phyloP scores from a whole-genome alignment of 2,329 filamentous ascomycete species.

The Colletotrichum aenigma region DNA sequence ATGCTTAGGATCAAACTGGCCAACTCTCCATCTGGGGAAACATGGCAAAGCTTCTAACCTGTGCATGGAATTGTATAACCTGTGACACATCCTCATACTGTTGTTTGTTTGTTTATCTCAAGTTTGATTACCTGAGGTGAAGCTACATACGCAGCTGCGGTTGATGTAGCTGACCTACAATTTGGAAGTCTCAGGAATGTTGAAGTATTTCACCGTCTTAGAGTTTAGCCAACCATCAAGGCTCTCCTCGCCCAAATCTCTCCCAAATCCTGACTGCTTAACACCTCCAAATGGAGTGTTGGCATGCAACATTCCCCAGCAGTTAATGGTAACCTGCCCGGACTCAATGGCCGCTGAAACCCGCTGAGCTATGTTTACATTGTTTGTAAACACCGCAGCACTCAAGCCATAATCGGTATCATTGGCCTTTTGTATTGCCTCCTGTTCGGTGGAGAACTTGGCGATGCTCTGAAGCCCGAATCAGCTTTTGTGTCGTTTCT shows the following conservation, averaged over 20 bases:
- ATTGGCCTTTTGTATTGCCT: neutral
- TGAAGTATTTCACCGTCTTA: neutral
- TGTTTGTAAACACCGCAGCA: neutral
- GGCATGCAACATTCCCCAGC: neutral
- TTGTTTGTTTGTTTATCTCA: neutral
- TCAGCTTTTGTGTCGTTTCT: neutral
- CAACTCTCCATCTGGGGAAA: neutral
- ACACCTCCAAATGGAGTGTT: neutral
- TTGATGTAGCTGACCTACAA: neutral
- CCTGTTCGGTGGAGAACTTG: neutral
- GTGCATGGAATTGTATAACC: neutral
- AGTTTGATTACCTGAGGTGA: neutral
- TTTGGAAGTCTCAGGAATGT: neutral
- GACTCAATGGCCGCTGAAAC: neutral
- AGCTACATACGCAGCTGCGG: neutral
- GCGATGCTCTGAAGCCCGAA: neutral
- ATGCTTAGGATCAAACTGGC: neutral
- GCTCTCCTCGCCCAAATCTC: neutral
- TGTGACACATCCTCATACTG: neutral
- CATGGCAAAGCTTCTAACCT: neutral
- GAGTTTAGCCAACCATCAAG: neutral
- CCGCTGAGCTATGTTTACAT: neutral
- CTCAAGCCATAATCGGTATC: neutral
- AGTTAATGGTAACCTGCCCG: neutral
- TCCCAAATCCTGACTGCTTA: neutral